Evolutionary conservation across 1,284 basidiomycete species (phyloP).

Genomic region (Schizophyllum amplum): DNA sequence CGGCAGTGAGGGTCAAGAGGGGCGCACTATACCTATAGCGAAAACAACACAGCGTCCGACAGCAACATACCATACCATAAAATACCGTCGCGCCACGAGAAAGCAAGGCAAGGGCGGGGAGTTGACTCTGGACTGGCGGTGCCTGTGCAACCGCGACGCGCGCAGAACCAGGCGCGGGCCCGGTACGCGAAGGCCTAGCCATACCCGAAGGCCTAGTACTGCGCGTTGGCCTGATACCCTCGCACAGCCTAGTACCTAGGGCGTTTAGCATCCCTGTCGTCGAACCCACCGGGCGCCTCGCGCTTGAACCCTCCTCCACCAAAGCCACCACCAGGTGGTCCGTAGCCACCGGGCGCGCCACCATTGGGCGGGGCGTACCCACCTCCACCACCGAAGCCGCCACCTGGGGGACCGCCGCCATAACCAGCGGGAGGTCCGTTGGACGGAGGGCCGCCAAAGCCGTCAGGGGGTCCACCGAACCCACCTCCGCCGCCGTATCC

Average conservation of each 20-base stretch:
- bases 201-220: too few relatives aligned
- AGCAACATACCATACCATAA: not conserved
- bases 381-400: slow-evolving; percentile 23
- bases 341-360: slow-evolving; percentile 20
- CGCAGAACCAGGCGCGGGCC: not conserved
- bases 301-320: slow-evolving; percentile 45
- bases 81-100: not conserved
- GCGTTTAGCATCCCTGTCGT: slow-evolving; percentile 75
- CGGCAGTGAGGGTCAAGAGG: not conserved
- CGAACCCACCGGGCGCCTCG: slow-evolving; percentile 62
- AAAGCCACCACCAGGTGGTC: slow-evolving; percentile 18
- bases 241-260: slow-evolving; percentile 78
- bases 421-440: not conserved
- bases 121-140: too few relatives aligned
- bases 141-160: too few relatives aligned
- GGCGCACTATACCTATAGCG: not conserved
- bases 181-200: not conserved
- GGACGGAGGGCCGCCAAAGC: not conserved
- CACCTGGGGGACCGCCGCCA: slow-evolving; percentile 19
- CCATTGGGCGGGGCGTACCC: slow-evolving; percentile 38
- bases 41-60: not conserved
- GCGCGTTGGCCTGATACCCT: too few relatives aligned
- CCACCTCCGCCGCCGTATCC: slow-evolving; percentile 21
- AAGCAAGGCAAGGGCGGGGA: not conserved
- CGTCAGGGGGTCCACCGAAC: slow-evolving; percentile 9